Evolutionary conservation across 441 rosid species (phyloP), one percentile per base, ranked within the genome.

Genomic region (Pelargonium myrrhifolium): DNA sequence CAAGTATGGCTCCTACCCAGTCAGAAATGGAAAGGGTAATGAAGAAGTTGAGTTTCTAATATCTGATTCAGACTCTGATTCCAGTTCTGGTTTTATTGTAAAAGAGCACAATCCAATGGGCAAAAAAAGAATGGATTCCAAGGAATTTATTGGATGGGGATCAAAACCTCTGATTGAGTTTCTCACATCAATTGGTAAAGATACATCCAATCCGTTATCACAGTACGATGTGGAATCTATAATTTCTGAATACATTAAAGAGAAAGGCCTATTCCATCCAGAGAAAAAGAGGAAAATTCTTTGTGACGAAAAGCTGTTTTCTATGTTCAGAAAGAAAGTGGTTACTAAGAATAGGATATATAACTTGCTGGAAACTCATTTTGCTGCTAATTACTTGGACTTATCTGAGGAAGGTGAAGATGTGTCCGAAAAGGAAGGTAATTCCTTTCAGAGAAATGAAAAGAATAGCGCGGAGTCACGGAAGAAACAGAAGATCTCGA

Each of bases 111-210:
- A 49, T 17, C 47, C 26, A 43, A 58, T 26, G 37, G 18, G 64
- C 28, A 62, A 62, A 67, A 67, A 24, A 62, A 72, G 65, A 45
- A 61, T 21, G 53, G 15, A 4, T n/a, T 71, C 71, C 40, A 60
- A 15, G 21, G 68, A 74, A 39, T 68, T 68, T 68, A 26, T 67
- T 12, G 71, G 78, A 22, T 68, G 71, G 77, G 77, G 75, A 11
- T 77, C 73, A 24, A 74, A 68, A 39, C 49, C 65, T 42, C 75
- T 71, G 55, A 65, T 72, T 56, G 28, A 18, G 40, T 74, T 74
- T 65, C 73, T 74, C 15, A 68, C 37, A 18, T 70, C 77, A 49
- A 67, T 71, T 26, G 81, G 75, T 43, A 66, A 49, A 71, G 75
- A 71, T 15, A 51, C 21, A 51, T 15, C 58, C 21, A 15, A 4